Percentiles rank a stretch among this genome's conserved stretches.
Evolutionary conservation across 2,329 filamentous ascomycete genomes (phyloP).

Genomic region (Penicillium aurantiogriseum): DNA sequence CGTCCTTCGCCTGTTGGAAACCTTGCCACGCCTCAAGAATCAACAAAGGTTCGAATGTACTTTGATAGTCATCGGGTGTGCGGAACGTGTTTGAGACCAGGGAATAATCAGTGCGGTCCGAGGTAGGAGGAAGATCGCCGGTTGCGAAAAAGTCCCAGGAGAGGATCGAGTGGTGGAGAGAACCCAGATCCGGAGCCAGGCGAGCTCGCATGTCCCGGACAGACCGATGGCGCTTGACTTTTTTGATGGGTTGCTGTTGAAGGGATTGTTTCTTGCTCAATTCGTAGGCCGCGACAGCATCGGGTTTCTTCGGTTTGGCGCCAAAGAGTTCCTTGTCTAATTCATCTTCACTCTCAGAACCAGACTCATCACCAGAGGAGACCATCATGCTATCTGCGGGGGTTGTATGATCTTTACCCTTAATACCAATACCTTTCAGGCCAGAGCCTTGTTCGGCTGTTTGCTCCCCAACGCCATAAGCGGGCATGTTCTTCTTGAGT

Average conservation of each 20-base stretch:
- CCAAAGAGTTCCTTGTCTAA: slow-evolving; percentile 68
- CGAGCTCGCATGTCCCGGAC: slow-evolving; percentile 93
- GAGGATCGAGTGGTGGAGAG: slow-evolving; percentile 80
- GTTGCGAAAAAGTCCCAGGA: slow-evolving; percentile 93
- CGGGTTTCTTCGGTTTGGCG: slow-evolving; percentile 39
- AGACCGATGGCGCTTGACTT: slow-evolving; percentile 74
- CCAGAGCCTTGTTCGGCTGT: slow-evolving; percentile 78
- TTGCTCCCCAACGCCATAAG: slow-evolving; percentile 52
- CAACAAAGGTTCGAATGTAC: slow-evolving; percentile 85
- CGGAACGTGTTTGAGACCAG: slow-evolving; percentile 75
- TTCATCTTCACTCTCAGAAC: slow-evolving; percentile 74
- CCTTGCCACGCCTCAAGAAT: slow-evolving; percentile 94
- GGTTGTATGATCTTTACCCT: slow-evolving; percentile 74
- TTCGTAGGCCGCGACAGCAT: slow-evolving; percentile 47
- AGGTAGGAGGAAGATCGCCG: slow-evolving; percentile 77
- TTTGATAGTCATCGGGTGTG: slow-evolving; percentile 75
- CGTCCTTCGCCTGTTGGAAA: slow-evolving; percentile 85
- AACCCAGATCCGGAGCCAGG: slow-evolving; percentile 81
- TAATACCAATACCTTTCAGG: slow-evolving; percentile 66
- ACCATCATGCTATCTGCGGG: slow-evolving; percentile 86
- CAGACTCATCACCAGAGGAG: slow-evolving; percentile 61
- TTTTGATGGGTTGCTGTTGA: slow-evolving; percentile 73
- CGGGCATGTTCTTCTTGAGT: slow-evolving; percentile 57
- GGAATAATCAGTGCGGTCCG: slow-evolving; percentile 67
- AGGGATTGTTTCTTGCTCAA: slow-evolving; percentile 49